Evolutionary conservation across 306 rosid species (phyloP).

Genomic region (Arachis hypogaea): DNA sequence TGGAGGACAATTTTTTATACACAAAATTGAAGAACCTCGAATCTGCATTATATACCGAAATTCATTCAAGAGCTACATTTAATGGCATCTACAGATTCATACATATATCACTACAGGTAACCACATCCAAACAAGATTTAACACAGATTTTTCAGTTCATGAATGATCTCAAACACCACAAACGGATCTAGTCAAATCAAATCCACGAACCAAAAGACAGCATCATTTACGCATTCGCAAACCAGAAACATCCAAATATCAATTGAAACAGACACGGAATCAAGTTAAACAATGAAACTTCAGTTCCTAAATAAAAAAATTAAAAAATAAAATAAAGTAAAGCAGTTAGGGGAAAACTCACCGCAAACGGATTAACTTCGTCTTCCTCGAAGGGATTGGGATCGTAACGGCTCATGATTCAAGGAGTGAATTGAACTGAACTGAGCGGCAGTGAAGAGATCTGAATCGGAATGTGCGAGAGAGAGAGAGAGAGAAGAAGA

Average conservation of each 20-base stretch:
- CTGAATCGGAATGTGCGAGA: background rate
- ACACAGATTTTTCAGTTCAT: background rate
- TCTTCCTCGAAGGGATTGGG: conserved; percentile 75
- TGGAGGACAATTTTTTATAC: background rate
- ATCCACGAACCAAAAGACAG: background rate
- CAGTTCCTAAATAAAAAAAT: too few species aligned
- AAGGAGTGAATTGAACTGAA: conserved; percentile 21
- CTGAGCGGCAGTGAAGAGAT: conserved; percentile 22
- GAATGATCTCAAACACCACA: background rate
- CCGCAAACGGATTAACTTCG: conserved; percentile 81
- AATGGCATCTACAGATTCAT: too few species aligned
- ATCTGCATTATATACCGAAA: background rate
- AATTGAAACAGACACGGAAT: too few species aligned
- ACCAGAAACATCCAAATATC: background rate
- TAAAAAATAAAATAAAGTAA: too few species aligned
- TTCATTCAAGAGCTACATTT: background rate
- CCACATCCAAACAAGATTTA: conserved; percentile 5
- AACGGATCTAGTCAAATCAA: conserved; percentile 42
- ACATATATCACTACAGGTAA: background rate
- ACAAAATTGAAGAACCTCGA: conserved; percentile 7
- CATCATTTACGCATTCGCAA: background rate
- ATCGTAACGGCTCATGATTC: conserved; percentile 71
- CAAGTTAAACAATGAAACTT: too few species aligned
- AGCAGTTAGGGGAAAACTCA: conserved; percentile 38
- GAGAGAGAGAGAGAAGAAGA: conserved; percentile 2